A percentile compares a stretch with the other conserved stretches of the same genome.
These are phyloP conservation scores for Fusarium clavum DNA, from an alignment of 2,329 filamentous ascomycete genomes.

Conservation along the genomic window DNA sequence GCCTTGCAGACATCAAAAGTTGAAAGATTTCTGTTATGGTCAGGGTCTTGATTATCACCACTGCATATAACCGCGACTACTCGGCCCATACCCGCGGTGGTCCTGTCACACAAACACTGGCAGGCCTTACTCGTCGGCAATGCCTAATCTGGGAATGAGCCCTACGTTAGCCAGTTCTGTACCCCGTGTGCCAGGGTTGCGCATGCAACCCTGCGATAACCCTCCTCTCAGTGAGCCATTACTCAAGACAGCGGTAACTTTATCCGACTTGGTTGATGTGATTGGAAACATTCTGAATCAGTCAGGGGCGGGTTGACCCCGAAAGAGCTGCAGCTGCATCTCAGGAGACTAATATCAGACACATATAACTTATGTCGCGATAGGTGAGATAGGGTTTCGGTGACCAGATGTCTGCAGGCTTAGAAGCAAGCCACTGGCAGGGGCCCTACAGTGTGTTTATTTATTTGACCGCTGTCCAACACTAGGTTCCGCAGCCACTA, in stretches of 20 bases:
- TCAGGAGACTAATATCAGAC: neutral
- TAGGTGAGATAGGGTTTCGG: neutral
- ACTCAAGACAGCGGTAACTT: conserved; percentile 29
- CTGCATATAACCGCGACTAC: conserved; percentile 23
- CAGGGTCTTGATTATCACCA: conserved; percentile 26
- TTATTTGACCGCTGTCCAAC: neutral
- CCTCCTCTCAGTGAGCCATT: conserved; percentile 24
- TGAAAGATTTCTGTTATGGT: conserved; percentile 9
- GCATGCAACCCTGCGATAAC: conserved; percentile 27
- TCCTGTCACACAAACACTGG: conserved; percentile 17
- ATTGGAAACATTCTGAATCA: conserved; percentile 10
- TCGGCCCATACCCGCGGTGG: conserved; percentile 23
- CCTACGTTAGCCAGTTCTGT: conserved; percentile 23
- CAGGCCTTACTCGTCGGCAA: conserved; percentile 10
- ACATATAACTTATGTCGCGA: neutral
- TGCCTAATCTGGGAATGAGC: conserved; percentile 29
- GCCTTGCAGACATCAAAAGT: conserved; percentile 4
- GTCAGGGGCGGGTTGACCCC: neutral
- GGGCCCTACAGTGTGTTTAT: neutral
- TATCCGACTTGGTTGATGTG: conserved; percentile 19
- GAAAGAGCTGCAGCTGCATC: neutral
- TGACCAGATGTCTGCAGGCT: neutral
- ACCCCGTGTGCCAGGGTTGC: conserved; percentile 24
- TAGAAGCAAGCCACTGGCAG: neutral
- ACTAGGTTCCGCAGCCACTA: neutral